phyloP scores from a whole-genome alignment of 768 basidiomycete species.

The Tremella yokohamensis region DNA sequence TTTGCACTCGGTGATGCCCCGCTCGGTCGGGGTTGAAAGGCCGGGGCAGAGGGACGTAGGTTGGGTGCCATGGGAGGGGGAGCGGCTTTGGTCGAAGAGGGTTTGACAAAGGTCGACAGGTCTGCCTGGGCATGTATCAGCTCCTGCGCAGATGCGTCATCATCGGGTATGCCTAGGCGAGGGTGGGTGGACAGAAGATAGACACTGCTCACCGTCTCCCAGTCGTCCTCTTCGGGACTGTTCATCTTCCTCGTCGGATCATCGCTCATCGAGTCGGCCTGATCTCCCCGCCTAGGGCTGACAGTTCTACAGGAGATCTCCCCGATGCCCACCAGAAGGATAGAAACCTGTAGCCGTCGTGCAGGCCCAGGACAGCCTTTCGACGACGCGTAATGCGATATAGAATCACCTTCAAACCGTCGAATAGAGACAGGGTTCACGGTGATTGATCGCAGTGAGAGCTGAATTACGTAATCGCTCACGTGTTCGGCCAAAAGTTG shows the following conservation, averaged over 20 bases:
- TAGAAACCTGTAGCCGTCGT: not conserved
- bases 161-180: not conserved
- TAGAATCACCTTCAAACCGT: not conserved
- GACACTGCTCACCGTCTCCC: constrained; percentile 29
- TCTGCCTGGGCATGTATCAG: not conserved
- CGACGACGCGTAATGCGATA: not conserved
- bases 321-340: not conserved
- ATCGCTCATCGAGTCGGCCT: constrained; percentile 10
- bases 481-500: constrained; percentile 17
- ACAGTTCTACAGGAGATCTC: not conserved
- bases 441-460: not conserved
- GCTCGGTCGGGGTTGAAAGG: constrained; percentile 21
- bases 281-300: not conserved
- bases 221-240: constrained; percentile 19
- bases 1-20: no score
- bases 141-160: not conserved
- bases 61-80: not conserved
- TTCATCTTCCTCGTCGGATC: constrained; percentile 4
- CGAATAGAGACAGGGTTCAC: not conserved
- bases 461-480: constrained; percentile 17
- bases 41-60: constrained; percentile 14
- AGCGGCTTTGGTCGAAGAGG: constrained; percentile 7
- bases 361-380: not conserved
- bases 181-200: not conserved
- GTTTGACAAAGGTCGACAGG: not conserved